These are phyloP conservation scores for Fraxinus paxiana DNA, from an alignment of 305 asterid species.

Conservation along the genomic window DNA sequence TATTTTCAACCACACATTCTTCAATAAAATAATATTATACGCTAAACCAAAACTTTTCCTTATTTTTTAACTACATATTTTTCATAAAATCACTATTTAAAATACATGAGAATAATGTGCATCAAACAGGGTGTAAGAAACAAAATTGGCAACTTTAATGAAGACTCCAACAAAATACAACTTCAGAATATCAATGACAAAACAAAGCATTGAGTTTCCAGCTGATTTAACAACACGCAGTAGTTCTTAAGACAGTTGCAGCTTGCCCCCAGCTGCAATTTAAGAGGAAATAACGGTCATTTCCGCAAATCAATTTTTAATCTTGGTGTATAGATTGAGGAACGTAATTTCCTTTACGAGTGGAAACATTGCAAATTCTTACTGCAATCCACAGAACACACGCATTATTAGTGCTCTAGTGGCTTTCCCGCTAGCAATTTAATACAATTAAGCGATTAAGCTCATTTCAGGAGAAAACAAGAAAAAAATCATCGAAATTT, in stretches of 20 bases:
- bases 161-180: background rate
- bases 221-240: background rate
- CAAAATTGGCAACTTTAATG: background rate
- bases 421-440: background rate
- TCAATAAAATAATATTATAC: too few relatives aligned
- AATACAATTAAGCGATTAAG: background rate
- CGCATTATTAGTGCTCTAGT: background rate
- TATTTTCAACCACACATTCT: too few relatives aligned
- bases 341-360: background rate
- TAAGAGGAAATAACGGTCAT: constrained; percentile 12
- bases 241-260: background rate
- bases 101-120: too few relatives aligned
- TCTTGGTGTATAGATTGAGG: background rate
- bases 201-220: background rate
- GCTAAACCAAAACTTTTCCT: too few relatives aligned
- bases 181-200: background rate
- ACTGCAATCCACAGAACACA: background rate
- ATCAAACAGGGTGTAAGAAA: background rate
- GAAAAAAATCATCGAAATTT: too few relatives aligned
- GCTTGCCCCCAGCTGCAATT: background rate
- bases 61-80: too few relatives aligned
- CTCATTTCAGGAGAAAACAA: background rate
- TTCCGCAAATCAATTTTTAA: background rate
- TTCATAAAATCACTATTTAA: too few relatives aligned
- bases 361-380: background rate